Evolutionary conservation across 106 monocot species (phyloP).

Genomic region (Gastrodia elata): DNA sequence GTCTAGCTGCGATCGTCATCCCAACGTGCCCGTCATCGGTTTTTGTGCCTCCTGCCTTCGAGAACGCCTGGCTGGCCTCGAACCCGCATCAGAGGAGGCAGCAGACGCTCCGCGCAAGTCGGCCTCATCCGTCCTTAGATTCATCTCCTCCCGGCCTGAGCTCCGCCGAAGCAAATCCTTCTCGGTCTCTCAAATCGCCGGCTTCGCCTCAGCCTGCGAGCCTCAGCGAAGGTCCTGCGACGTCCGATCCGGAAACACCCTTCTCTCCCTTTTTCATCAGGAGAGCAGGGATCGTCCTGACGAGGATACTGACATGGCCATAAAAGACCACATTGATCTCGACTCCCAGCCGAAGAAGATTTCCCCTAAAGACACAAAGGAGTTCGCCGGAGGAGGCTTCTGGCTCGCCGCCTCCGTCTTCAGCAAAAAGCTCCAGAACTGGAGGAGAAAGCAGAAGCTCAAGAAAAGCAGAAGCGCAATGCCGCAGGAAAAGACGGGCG

Average conservation of each 20-base stretch:
- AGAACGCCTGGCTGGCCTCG: conserved; percentile 46
- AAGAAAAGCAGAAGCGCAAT: conserved; percentile 10
- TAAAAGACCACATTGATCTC: conserved; percentile 38
- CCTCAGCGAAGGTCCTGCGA: conserved; percentile 20
- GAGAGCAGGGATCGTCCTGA: background rate
- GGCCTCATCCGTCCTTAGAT: conserved; percentile 22
- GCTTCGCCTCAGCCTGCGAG: conserved; percentile 7
- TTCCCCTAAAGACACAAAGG: conserved; percentile 13
- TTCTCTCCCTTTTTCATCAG: conserved; percentile 12
- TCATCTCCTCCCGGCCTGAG: conserved; percentile 17
- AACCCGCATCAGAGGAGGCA: conserved; percentile 4
- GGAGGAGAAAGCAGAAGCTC: conserved; percentile 42
- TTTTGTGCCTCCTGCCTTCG: conserved; percentile 66
- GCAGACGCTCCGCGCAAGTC: conserved; percentile 21
- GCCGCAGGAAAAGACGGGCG: conserved; percentile 5
- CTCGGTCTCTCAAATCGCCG: conserved; percentile 11
- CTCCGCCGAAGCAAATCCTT: conserved; percentile 66
- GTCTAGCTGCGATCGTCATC: conserved; percentile 36
- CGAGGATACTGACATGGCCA: conserved; percentile 7
- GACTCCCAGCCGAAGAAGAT: conserved; percentile 10
- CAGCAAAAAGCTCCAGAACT: conserved; percentile 35
- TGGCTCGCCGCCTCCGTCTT: conserved; percentile 13
- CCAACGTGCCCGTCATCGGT: conserved; percentile 34
- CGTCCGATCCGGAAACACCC: conserved; percentile 29
- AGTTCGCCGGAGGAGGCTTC: conserved; percentile 15